Percentiles rank a stretch among this genome's conserved stretches.
Conservation (phyloP, 2,329 filamentous ascomycete genomes). For the Paecilomyces fulvus region DNA sequence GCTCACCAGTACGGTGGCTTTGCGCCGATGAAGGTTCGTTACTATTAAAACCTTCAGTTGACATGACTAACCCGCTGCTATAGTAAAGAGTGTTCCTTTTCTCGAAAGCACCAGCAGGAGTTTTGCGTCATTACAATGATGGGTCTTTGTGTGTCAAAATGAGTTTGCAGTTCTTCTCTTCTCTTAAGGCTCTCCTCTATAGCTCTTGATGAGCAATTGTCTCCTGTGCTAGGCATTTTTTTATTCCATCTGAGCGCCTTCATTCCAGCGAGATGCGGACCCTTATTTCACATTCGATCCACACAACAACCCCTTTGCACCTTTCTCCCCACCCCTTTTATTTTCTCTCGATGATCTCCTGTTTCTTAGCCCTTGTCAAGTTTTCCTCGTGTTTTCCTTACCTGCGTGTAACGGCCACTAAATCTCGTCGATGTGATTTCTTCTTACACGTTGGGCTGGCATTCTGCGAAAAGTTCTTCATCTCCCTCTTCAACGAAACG, state of each 20-base stretch:
- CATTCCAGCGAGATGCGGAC: slow-evolving; percentile 30
- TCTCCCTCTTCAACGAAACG: slow-evolving; percentile 25
- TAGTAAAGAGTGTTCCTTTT: slow-evolving; percentile 22
- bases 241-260: slow-evolving; percentile 31
- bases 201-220: slow-evolving; percentile 36
- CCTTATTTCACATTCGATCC: slow-evolving; percentile 5
- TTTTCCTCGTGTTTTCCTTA: slow-evolving; percentile 9
- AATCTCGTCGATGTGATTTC: slow-evolving; percentile 23
- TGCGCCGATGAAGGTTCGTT: slow-evolving; percentile 57
- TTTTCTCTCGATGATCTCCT: slow-evolving; percentile 8
- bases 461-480: slow-evolving; percentile 37
- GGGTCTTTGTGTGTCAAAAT: slow-evolving; percentile 32
- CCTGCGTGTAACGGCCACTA: slow-evolving; percentile 30
- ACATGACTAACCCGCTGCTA: not conserved
- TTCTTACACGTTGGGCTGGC: slow-evolving; percentile 34
- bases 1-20: slow-evolving; percentile 55
- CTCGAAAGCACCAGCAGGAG: slow-evolving; percentile 36
- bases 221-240: slow-evolving; percentile 34
- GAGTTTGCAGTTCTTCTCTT: slow-evolving; percentile 27
- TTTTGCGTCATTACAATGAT: slow-evolving; percentile 35
- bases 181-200: slow-evolving; percentile 28
- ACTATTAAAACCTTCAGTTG: slow-evolving; percentile 4
- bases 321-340: slow-evolving; percentile 1
- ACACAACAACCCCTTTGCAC: slow-evolving; percentile 3
- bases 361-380: not conserved